Evolutionary conservation across 257 asterid species (phyloP), one percentile per base, ranked within the genome.

Genomic region (Nicotiana obtusifolia): DNA sequence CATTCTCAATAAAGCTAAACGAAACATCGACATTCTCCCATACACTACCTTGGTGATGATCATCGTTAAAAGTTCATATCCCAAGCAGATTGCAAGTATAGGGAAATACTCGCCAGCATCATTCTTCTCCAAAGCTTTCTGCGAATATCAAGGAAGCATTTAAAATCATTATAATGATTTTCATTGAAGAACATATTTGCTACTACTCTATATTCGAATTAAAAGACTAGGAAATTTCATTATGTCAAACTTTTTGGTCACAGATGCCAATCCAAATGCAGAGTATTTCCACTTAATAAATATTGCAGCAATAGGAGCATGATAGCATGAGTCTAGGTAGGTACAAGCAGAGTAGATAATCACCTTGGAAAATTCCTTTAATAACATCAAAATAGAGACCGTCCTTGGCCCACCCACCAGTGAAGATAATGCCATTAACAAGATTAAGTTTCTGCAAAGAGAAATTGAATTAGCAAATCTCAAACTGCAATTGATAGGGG

Each of bases 101-200:
- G 99, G 99, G 86, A 93, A 93, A 88, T 85, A 91, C 78, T 92
- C 96, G 54, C 97, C 97, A 35, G 88, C 95, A 83, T 93, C 95
- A 81, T 93, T 95, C 92, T 89, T 95, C 87, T 84, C 86, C 84
- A 92, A 84, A 85, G 85, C 90, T 80, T 85, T 91, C 98, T 94
- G 97, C 83, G 81, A 47, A 53, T 33, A 67, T 33, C 53, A 67
- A 9, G 4, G n/a, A 33, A 67, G 53, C 75, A 66, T 31, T 31
- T 66, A 66, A 49, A 3, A 65, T 65, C 31, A 0, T 7, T 35
- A 7, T 20, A 8, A 65, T 20, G 0, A 65, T 65, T 65, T 67
- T 67, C 76, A 67, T 1, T 33, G 15, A 67, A n/a, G 4, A 33
- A 66, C 16, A 67, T 67, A 1, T 33, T 33, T 3, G 26, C 75